These are phyloP conservation scores for Aspergillus sp. DNA, from an alignment of 2,329 filamentous ascomycete genomes.

Conservation along the genomic window DNA sequence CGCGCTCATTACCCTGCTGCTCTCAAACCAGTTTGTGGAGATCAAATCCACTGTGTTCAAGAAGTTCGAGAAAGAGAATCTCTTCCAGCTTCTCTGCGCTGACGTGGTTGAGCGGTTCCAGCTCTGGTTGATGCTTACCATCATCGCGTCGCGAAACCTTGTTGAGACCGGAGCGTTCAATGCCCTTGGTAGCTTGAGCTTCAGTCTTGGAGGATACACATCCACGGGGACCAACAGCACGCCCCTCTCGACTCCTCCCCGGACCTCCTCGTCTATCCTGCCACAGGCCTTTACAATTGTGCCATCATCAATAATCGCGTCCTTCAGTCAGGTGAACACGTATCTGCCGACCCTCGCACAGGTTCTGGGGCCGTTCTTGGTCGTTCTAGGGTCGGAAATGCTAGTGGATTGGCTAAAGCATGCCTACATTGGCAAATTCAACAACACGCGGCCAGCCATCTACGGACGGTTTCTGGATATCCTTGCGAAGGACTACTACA, in stretches of 20 bases:
- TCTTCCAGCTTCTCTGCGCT: slow-evolving; percentile 94
- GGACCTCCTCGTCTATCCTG: slow-evolving; percentile 67
- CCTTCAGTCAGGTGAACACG: slow-evolving; percentile 45
- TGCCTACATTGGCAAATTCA: slow-evolving; percentile 97
- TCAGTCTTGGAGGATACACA: slow-evolving; percentile 32
- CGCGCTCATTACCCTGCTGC: slow-evolving; percentile 82
- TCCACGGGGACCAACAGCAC: slow-evolving; percentile 49
- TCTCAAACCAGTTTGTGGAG: slow-evolving; percentile 98
- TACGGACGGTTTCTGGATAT: slow-evolving; percentile 91
- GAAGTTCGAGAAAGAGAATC: slow-evolving; percentile 95
- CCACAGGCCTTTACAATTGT: slow-evolving; percentile 84
- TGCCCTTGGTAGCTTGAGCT: slow-evolving; percentile 42
- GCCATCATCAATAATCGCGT: slow-evolving; percentile 57
- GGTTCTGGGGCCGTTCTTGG: slow-evolving; percentile 86
- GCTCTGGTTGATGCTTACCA: slow-evolving; percentile 93
- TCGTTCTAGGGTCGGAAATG: slow-evolving; percentile 96
- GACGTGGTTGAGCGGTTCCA: slow-evolving; percentile 97
- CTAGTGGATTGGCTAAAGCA: slow-evolving; percentile 96
- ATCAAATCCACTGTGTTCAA: slow-evolving; percentile 99
- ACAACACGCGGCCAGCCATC: slow-evolving; percentile 88
- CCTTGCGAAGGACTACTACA: slow-evolving; percentile 96
- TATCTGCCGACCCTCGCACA: slow-evolving; percentile 62
- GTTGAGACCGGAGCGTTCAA: slow-evolving; percentile 90
- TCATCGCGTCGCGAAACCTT: slow-evolving; percentile 93
- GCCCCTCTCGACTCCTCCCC: slow-evolving; percentile 59